Base-by-base conservation (phyloP, 345 rosid species). In the Adansonia digitata region DNA sequence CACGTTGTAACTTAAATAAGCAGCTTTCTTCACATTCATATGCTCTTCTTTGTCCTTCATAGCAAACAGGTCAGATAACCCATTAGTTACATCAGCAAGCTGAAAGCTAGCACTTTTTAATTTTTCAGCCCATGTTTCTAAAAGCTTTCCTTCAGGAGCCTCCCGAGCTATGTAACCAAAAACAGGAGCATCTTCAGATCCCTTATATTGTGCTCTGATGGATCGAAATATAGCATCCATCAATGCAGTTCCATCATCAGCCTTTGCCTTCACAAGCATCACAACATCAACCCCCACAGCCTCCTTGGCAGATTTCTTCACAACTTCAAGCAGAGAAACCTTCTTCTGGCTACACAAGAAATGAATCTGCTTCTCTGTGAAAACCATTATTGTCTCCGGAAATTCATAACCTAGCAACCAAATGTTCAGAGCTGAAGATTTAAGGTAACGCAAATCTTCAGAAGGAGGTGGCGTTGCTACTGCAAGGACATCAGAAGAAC, bases 341-440 rank as follows among this genome's bases (percentile, higher is more conserved):
- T 94, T 94, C 84, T 84, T 92, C 82, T 82, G 90, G 80, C 93
- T 90, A 74, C 94, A 89, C 78, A 92, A 81, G 80, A 94, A 87
- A 77, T 90, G 98, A 43, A 94, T 85, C 85, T 92, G 92, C 81
- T 85, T 92, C 79, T 77, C 76, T 64, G 81, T 79, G 72, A 94
- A 94, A 63, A 94, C 94, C 93, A 94, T 94, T 26, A 94, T 85
- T 0, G 98, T 94, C 85, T 92, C 97, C 0, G 98, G 98, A 73
- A 94, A 94, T 87, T 92, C 98, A 52, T 89, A 94, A 27, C 97
- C 97, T 43, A 94, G 78, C 81, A 94, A 85, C 97, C 98, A 94
- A 48, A 92, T 83, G 71, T 92, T 92, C 75, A 94, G 67, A 7
- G 98, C 97, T 0, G 98, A 94, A 0, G 98, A 94, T 69, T 94